These are phyloP conservation scores for Penicillium sp. DNA, from an alignment of 2,329 filamentous ascomycete genomes.

Conservation along the genomic window DNA sequence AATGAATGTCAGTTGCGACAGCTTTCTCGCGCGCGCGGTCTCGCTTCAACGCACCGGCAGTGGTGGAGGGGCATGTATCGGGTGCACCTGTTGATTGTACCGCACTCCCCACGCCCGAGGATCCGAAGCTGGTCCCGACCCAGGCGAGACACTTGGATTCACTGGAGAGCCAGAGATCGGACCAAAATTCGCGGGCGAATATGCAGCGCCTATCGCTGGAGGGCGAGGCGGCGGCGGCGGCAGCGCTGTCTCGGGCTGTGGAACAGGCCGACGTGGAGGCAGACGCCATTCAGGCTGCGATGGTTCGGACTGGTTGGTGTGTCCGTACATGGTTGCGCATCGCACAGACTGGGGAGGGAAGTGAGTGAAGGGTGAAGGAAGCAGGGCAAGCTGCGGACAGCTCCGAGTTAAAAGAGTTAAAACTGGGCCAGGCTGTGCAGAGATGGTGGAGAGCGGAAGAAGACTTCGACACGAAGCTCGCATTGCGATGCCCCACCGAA, in stretches of 20 bases:
- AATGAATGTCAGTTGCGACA: slow-evolving; percentile 7
- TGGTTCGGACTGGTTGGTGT: slow-evolving; percentile 27
- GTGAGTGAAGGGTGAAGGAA: slow-evolving; percentile 5
- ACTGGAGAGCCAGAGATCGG: slow-evolving; percentile 29
- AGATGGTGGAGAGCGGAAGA: too few relatives aligned
- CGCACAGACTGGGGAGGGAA: not conserved
- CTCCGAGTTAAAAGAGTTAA: too few relatives aligned
- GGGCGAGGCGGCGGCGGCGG: slow-evolving; percentile 28
- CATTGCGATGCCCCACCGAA: too few relatives aligned
- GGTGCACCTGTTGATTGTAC: slow-evolving; percentile 41
- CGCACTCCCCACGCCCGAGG: slow-evolving; percentile 45
- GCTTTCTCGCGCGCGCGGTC: not conserved
- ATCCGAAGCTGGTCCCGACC: slow-evolving; percentile 24
- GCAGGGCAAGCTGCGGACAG: too few relatives aligned
- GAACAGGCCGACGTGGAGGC: slow-evolving; percentile 24
- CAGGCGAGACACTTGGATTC: slow-evolving; percentile 19
- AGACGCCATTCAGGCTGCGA: slow-evolving; percentile 42
- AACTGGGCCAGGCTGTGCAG: too few relatives aligned
- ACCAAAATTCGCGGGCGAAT: slow-evolving; percentile 38
- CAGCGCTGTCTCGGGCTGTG: slow-evolving; percentile 16
- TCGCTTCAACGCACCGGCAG: slow-evolving; percentile 35
- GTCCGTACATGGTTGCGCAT: slow-evolving; percentile 35
- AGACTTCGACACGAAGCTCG: too few relatives aligned
- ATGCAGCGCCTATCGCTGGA: slow-evolving; percentile 23
- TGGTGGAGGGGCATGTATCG: slow-evolving; percentile 30